A percentile compares a stretch with the other conserved stretches of the same genome.
Conservation (phyloP, 1,284 basidiomycete species). For the Fistulina hepatica region DNA sequence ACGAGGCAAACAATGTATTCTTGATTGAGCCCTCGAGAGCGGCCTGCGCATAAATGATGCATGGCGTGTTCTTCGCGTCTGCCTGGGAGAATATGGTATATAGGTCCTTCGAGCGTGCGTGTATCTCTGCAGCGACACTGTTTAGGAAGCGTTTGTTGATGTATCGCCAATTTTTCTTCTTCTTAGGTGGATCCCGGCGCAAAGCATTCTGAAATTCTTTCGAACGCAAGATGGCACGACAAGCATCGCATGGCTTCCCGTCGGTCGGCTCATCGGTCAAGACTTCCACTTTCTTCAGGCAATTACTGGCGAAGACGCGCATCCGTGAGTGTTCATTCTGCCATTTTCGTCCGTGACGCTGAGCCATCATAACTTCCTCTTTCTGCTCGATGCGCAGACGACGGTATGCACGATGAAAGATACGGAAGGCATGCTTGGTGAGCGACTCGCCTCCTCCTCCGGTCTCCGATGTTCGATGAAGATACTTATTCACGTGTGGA, state of each 20-base stretch:
- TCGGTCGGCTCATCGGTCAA: background rate
- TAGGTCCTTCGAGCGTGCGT: background rate
- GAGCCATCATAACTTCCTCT: too few relatives aligned
- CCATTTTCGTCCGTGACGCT: too few relatives aligned
- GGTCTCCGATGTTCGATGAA: too few relatives aligned
- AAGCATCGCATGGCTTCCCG: background rate
- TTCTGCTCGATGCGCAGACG: too few relatives aligned
- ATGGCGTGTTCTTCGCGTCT: background rate
- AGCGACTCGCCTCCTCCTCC: too few relatives aligned
- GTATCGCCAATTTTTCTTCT: background rate
- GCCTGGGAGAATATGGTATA: background rate
- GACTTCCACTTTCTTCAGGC: background rate
- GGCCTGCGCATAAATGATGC: slow-evolving; percentile 17
- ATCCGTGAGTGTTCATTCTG: background rate
- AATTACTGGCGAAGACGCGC: background rate
- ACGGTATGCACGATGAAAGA: too few relatives aligned
- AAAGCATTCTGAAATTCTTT: background rate
- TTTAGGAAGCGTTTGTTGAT: background rate
- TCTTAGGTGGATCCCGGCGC: background rate
- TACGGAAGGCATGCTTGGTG: too few relatives aligned
- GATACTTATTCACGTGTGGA: too few relatives aligned
- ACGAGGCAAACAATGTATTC: slow-evolving; percentile 20
- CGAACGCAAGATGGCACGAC: background rate
- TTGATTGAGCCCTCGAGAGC: slow-evolving; percentile 19
- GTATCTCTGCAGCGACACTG: background rate